Evolutionary conservation across 164 flowering plant species (phyloP).

Genomic region (Macadamia tetraphylla): DNA sequence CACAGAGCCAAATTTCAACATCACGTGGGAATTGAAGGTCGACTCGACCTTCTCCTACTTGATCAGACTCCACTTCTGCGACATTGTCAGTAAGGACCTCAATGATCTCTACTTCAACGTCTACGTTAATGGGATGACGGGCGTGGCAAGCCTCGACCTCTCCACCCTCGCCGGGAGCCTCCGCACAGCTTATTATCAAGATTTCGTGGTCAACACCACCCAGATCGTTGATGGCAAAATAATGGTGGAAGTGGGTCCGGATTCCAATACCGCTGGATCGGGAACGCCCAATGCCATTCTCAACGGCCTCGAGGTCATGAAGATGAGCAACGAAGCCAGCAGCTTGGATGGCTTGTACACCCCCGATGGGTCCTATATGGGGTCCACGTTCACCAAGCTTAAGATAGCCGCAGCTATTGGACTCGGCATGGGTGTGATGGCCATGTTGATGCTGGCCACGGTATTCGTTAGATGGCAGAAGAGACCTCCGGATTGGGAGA

Average conservation of each 20-base stretch:
- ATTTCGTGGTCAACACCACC: slow-evolving; percentile 59
- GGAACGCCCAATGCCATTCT: slow-evolving; percentile 57
- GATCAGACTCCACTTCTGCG: slow-evolving; percentile 79
- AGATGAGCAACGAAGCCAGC: slow-evolving; percentile 63
- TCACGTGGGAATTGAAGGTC: slow-evolving; percentile 62
- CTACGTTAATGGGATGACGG: slow-evolving; percentile 51
- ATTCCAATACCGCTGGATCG: slow-evolving; percentile 15
- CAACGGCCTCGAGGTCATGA: slow-evolving; percentile 80
- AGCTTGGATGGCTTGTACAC: slow-evolving; percentile 62
- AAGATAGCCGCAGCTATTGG: slow-evolving; percentile 38
- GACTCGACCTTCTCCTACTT: slow-evolving; percentile 54
- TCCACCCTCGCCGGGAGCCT: slow-evolving; percentile 50
- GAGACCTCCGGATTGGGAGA: slow-evolving; percentile 34
- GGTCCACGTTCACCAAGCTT: slow-evolving; percentile 9
- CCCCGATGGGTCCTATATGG: slow-evolving; percentile 29
- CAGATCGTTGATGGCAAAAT: slow-evolving; percentile 34
- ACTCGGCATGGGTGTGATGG: slow-evolving; percentile 36
- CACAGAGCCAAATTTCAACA: slow-evolving; percentile 45
- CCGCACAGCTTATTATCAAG: slow-evolving; percentile 58
- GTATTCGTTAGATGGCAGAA: slow-evolving; percentile 36
- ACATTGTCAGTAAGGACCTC: slow-evolving; percentile 59
- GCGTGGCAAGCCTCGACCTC: slow-evolving; percentile 52
- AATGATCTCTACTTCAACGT: slow-evolving; percentile 74
- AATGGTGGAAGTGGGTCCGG: slow-evolving; percentile 61
- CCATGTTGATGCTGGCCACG: slow-evolving; percentile 31